Evolutionary conservation across 768 basidiomycete species (phyloP).

Genomic region (Russula sp.): DNA sequence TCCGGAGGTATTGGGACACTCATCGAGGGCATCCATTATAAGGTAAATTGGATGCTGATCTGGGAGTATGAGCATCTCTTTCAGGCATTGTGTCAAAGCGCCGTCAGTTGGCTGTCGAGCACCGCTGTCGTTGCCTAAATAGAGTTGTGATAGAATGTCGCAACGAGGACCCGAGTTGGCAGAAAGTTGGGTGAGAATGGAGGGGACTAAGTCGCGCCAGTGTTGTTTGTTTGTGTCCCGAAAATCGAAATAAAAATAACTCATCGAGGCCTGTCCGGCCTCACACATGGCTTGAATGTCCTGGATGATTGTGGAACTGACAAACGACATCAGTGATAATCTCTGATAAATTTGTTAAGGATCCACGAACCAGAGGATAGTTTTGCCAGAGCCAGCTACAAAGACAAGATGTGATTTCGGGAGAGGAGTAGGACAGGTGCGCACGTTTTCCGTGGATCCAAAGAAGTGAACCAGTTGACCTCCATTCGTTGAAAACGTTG

Average conservation of each 20-base stretch:
- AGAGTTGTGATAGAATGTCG: not conserved
- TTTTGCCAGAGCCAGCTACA: conserved; percentile 9
- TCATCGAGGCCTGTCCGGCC: not conserved
- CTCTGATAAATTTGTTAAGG: too few species aligned
- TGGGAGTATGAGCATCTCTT: not conserved
- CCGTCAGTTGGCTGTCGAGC: not conserved
- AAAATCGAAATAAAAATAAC: conserved; percentile 2
- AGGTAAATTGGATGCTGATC: not conserved
- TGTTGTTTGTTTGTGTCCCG: not conserved
- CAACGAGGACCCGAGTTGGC: not conserved
- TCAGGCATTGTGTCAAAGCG: not conserved
- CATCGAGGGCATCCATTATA: not conserved
- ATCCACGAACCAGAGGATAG: not conserved
- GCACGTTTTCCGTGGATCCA: conserved; percentile 8
- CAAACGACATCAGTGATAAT: not conserved
- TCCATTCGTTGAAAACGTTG: not conserved
- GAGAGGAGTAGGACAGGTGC: not conserved
- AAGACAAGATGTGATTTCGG: too few species aligned
- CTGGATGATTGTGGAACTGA: conserved; percentile 5
- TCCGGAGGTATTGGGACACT: not conserved
- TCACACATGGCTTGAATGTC: not conserved
- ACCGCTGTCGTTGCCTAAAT: not conserved
- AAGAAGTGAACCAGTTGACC: not conserved
- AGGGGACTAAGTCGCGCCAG: not conserved
- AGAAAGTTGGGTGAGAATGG: conserved; percentile 2